Conservation (phyloP, 1,139 yeast genomes). For the Suhomyces maxii region DNA sequence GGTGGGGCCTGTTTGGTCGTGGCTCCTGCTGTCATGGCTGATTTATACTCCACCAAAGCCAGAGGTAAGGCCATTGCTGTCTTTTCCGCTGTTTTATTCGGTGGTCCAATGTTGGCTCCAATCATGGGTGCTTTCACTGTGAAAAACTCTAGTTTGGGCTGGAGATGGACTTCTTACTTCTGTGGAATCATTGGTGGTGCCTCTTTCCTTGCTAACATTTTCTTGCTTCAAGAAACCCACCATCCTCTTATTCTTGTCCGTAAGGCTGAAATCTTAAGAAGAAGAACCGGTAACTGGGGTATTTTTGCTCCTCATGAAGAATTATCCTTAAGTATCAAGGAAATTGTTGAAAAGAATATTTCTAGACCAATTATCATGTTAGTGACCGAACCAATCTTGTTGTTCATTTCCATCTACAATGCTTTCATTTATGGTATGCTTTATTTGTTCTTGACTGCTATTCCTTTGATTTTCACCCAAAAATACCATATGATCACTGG, state of each 20-base stretch:
- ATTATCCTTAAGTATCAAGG: slow-evolving; percentile 57
- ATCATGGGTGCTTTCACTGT: slow-evolving; percentile 38
- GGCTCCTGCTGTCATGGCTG: slow-evolving; percentile 82
- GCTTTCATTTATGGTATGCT: slow-evolving; percentile 84
- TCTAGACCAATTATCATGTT: slow-evolving; percentile 72
- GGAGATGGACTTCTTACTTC: slow-evolving; percentile 63
- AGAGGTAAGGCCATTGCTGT: slow-evolving; percentile 73
- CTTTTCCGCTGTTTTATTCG: slow-evolving; percentile 66
- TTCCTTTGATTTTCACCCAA: slow-evolving; percentile 68
- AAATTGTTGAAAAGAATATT: slow-evolving; percentile 67
- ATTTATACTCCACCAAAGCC: slow-evolving; percentile 56
- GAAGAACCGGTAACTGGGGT: slow-evolving; percentile 68
- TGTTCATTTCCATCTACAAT: slow-evolving; percentile 69
- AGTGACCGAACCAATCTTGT: slow-evolving; percentile 68
- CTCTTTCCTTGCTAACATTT: slow-evolving; percentile 28
- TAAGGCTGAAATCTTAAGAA: slow-evolving; percentile 64
- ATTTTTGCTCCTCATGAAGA: slow-evolving; percentile 84
- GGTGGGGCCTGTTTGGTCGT: slow-evolving; percentile 84
- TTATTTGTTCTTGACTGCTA: slow-evolving; percentile 74
- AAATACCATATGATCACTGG: slow-evolving; percentile 59
- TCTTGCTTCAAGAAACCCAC: slow-evolving; percentile 51
- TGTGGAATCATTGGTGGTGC: slow-evolving; percentile 49
- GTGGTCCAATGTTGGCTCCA: slow-evolving; percentile 78
- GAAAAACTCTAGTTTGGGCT: slow-evolving; percentile 35
- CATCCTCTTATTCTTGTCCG: slow-evolving; percentile 50